Evolutionary conservation across 352 stramenopile species (phyloP).

Genomic region (Globisporangium rhizosaccharum): DNA sequence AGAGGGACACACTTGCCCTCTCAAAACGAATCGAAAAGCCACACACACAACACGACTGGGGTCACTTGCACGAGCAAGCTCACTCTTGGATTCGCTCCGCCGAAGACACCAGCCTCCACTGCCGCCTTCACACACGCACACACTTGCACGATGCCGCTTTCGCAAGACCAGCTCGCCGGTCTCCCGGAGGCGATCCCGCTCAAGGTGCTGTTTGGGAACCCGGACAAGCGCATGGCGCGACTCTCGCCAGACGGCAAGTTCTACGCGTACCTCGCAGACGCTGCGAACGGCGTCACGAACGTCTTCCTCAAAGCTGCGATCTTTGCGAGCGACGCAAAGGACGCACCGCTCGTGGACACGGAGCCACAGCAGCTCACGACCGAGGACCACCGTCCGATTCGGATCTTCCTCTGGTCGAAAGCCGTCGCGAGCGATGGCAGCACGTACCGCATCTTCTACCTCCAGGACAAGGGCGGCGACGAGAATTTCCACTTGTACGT

Average conservation of each 20-base stretch:
- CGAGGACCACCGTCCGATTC: constrained; percentile 31
- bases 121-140: background rate
- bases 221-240: constrained; percentile 36
- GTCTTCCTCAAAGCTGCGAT: constrained; percentile 34
- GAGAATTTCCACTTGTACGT: constrained; percentile 44
- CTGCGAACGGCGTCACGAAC: constrained; percentile 34
- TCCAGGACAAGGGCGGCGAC: constrained; percentile 37
- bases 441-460: constrained; percentile 26
- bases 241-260: constrained; percentile 42
- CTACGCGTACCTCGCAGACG: constrained; percentile 41
- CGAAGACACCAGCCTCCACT: background rate
- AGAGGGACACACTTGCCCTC: too few species aligned
- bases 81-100: background rate
- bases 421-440: constrained; percentile 9
- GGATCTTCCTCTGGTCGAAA: constrained; percentile 35
- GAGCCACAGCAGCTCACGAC: constrained; percentile 30
- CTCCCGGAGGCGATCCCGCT: constrained; percentile 36
- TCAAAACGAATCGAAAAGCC: too few species aligned
- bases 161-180: constrained; percentile 9
- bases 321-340: constrained; percentile 21
- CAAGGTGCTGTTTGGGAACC: constrained; percentile 39
- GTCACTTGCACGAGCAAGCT: background rate
- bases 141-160: constrained; percentile 6
- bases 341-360: constrained; percentile 18
- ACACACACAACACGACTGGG: background rate